A percentile compares a stretch with the other conserved stretches of the same genome.
Conservation (phyloP, 192 early-diverging fungal genomes). For the Rhizophlyctis rosea region DNA sequence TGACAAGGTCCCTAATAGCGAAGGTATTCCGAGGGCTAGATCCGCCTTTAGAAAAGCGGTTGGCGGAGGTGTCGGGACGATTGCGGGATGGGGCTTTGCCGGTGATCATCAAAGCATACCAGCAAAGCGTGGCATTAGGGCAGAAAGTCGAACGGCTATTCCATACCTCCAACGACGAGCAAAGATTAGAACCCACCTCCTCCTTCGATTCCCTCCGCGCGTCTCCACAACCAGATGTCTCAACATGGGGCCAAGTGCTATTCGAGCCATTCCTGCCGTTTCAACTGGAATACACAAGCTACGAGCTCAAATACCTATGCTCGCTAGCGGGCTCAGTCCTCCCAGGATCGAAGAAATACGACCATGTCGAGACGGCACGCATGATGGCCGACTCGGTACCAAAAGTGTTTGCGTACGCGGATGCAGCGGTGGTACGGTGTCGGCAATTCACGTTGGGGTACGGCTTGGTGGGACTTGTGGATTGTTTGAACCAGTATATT, state of each 20-base stretch:
- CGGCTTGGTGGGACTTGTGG: constrained; percentile 50
- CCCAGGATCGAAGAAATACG: constrained; percentile 12
- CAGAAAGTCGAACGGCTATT: constrained; percentile 50
- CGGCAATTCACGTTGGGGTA: constrained; percentile 62
- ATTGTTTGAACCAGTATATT: constrained; percentile 52
- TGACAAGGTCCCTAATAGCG: constrained; percentile 48
- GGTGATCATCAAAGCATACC: constrained; percentile 44
- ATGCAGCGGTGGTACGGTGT: constrained; percentile 49
- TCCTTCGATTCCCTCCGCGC: no score
- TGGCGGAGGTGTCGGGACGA: constrained; percentile 20
- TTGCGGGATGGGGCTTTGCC: constrained; percentile 32
- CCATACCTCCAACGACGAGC: background rate
- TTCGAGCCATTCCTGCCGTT: constrained; percentile 65
- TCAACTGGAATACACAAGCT: constrained; percentile 58
- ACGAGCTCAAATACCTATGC: constrained; percentile 51
- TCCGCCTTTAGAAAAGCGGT: constrained; percentile 39
- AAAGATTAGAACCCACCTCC: no score
- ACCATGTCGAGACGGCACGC: constrained; percentile 39
- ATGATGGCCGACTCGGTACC: constrained; percentile 49
- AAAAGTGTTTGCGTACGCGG: constrained; percentile 37
- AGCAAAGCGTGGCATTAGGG: constrained; percentile 54
- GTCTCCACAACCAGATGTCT: background rate
- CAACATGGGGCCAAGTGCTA: constrained; percentile 53
- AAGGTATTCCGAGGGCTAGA: constrained; percentile 49
- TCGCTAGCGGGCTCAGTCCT: constrained; percentile 18